phyloP scores from a whole-genome alignment of 2,329 filamentous ascomycete species.

The Aspergillus sp. region DNA sequence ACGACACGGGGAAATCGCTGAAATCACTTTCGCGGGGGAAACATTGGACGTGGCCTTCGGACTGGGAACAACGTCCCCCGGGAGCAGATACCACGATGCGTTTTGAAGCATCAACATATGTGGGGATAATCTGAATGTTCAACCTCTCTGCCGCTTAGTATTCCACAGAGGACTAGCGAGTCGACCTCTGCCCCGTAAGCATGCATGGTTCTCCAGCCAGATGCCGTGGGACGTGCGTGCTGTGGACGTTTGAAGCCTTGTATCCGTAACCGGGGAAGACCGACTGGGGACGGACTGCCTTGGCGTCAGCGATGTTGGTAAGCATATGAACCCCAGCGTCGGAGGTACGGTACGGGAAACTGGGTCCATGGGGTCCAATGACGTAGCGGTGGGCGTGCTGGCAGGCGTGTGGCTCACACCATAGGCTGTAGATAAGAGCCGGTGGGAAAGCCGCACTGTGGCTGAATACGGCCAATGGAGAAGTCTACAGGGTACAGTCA shows the following conservation, averaged over 20 bases:
- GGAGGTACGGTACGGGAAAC: conserved; percentile 42
- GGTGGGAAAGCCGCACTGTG: no score
- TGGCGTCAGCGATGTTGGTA: conserved; percentile 56
- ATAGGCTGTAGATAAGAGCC: conserved; percentile 18
- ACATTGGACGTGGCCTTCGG: conserved; percentile 40
- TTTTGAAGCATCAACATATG: conserved; percentile 53
- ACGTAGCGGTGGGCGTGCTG: conserved; percentile 10
- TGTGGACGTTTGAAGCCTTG: conserved; percentile 42
- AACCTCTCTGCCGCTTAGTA: conserved; percentile 58
- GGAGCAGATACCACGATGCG: conserved; percentile 56
- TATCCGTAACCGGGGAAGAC: conserved; percentile 57
- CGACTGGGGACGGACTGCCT: conserved; percentile 53
- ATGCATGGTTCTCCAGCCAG: conserved; percentile 52
- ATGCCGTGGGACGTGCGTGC: conserved; percentile 37
- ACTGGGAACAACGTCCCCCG: conserved; percentile 53
- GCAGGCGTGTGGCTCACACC: conserved; percentile 11
- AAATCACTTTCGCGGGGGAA: conserved; percentile 21
- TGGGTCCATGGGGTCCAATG: no score
- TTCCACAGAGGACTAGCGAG: conserved; percentile 54
- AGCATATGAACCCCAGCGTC: conserved; percentile 42
- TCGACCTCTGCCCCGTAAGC: conserved; percentile 68
- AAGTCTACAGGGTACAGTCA: no score
- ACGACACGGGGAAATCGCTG: conserved; percentile 43
- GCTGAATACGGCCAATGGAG: no score
- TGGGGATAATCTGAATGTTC: conserved; percentile 60